Evolutionary conservation across 495 filamentous ascomycete species (phyloP).

Genomic region (Lepraria neglecta): DNA sequence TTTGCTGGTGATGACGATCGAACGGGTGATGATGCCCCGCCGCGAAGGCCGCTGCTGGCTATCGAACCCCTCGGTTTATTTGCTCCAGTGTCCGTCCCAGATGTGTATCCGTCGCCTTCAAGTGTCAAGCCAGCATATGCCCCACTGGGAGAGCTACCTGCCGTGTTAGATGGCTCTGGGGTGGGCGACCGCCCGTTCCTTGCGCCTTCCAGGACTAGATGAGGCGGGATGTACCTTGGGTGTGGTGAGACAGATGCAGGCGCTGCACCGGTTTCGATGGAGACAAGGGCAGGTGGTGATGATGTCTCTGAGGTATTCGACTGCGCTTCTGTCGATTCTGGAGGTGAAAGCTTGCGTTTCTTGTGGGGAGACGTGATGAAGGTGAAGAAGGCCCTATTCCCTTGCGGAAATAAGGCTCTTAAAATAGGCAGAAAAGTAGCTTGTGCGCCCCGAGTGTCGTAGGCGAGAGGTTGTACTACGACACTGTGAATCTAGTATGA

Average conservation of each 20-base stretch:
- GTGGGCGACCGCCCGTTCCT: conserved; percentile 24
- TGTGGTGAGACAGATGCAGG: conserved; percentile 20
- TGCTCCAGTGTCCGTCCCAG: conserved; percentile 32
- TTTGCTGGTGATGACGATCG: conserved; percentile 31
- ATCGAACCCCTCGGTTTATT: conserved; percentile 19
- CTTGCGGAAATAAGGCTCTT: conserved; percentile 29
- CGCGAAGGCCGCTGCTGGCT: conserved; percentile 15
- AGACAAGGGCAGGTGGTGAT: conserved; percentile 10
- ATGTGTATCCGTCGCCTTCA: conserved; percentile 56
- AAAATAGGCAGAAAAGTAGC: not conserved
- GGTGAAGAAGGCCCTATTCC: conserved; percentile 28
- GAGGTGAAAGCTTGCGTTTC: conserved; percentile 30
- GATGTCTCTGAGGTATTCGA: conserved; percentile 14
- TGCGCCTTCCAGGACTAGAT: conserved; percentile 21
- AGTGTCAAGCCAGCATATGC: conserved; percentile 68
- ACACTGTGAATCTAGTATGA: not conserved
- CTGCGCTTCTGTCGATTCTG: conserved; percentile 9
- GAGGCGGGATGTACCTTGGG: conserved; percentile 20
- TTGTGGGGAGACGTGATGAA: conserved; percentile 31
- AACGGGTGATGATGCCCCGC: conserved; percentile 16
- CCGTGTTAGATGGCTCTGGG: conserved; percentile 23
- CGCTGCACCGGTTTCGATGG: conserved; percentile 8
- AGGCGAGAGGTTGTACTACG: not conserved
- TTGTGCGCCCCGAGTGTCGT: not conserved
- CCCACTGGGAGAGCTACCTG: conserved; percentile 59